Evolutionary conservation across 2,329 filamentous ascomycete species (phyloP).

Genomic region (Hymenoscyphus albidus): DNA sequence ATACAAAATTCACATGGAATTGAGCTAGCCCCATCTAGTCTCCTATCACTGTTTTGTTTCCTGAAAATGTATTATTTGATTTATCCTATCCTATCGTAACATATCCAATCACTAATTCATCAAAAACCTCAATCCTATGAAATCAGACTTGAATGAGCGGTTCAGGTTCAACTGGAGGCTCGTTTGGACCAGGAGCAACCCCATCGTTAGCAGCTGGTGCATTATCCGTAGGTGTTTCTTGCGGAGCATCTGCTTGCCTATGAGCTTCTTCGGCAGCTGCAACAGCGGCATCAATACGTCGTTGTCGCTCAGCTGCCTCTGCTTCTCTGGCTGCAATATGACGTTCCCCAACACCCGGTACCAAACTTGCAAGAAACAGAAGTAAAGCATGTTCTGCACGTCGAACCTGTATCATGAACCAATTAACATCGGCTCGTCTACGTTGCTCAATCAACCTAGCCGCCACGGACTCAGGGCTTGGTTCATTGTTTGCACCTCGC

Average conservation of each 20-base stretch:
- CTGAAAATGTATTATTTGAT: neutral
- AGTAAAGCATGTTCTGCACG: constrained; percentile 57
- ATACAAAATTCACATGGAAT: no score
- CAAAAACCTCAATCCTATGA: neutral
- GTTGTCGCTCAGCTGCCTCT: constrained; percentile 30
- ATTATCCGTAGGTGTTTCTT: neutral
- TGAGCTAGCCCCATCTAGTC: no score
- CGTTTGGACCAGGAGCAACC: neutral
- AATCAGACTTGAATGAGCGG: neutral
- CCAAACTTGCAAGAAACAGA: constrained; percentile 62
- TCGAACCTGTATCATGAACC: constrained; percentile 49
- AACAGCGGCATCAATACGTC: constrained; percentile 24
- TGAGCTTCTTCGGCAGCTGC: constrained; percentile 17
- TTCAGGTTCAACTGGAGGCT: neutral
- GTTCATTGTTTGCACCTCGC: constrained; percentile 26
- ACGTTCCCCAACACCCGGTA: constrained; percentile 61
- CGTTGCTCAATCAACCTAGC: constrained; percentile 50
- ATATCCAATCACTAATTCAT: neutral
- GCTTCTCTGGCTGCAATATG: constrained; percentile 47
- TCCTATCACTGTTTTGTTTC: neutral
- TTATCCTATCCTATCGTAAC: neutral
- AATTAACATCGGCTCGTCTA: constrained; percentile 42
- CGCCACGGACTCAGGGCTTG: constrained; percentile 49
- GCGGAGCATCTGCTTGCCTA: neutral
- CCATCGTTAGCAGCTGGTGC: neutral